Conservation (phyloP, 441 rosid genomes). For the Eruca vesicaria region DNA sequence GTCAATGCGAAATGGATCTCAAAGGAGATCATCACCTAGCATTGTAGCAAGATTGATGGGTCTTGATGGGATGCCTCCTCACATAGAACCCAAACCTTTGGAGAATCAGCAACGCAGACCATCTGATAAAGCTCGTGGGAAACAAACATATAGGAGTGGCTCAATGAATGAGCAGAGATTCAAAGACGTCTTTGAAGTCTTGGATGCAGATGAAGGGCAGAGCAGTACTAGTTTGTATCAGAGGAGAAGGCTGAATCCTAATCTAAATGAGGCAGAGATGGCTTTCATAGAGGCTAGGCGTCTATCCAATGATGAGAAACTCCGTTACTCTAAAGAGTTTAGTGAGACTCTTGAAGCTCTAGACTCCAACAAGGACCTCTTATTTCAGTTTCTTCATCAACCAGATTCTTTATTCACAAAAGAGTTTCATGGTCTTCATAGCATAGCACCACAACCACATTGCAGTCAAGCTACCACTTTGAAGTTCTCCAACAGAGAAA, state of each 20-base stretch:
- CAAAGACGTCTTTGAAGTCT: conserved; percentile 86
- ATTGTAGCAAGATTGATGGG: conserved; percentile 90
- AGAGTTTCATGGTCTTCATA: conserved; percentile 57
- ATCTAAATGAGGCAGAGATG: conserved; percentile 54
- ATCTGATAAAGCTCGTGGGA: conserved; percentile 43
- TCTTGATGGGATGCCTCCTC: conserved; percentile 67
- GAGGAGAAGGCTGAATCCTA: conserved; percentile 34
- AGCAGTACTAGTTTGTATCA: conserved; percentile 28
- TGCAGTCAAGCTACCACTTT: conserved; percentile 37
- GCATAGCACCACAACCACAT: conserved; percentile 36
- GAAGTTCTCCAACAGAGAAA: conserved; percentile 36
- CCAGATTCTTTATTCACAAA: conserved; percentile 74
- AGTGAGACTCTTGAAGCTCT: conserved; percentile 66
- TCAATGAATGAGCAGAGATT: conserved; percentile 72
- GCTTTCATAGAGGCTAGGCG: conserved; percentile 57
- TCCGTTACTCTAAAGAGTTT: conserved; percentile 61
- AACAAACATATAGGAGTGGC: conserved; percentile 46
- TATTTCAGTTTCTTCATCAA: conserved; percentile 64
- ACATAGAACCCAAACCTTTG: conserved; percentile 35
- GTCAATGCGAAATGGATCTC: conserved; percentile 58
- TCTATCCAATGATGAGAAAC: conserved; percentile 60
- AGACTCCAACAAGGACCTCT: conserved; percentile 65
- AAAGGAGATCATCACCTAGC: conserved; percentile 50
- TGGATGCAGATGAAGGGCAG: conserved; percentile 46
- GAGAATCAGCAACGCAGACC: conserved; percentile 34